Evolutionary conservation across 805 yeast genomes (phyloP), one percentile per base, ranked within the genome.

Genomic region (Ogataea wickerhamii): DNA sequence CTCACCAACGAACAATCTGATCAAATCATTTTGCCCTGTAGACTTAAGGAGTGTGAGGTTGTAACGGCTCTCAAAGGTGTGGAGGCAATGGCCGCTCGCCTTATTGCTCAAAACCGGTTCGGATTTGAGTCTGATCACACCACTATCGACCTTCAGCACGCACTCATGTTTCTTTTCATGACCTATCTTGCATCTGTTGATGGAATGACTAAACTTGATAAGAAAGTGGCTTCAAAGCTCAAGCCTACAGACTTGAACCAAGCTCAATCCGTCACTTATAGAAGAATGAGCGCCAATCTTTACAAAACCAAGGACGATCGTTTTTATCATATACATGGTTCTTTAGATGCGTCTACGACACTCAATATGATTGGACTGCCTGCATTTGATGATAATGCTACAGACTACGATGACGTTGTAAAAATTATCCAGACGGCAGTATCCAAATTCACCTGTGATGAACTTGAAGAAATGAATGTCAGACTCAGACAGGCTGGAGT

Each of bases 341-440:
- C 63, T 6, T 47, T 61, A 28, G 61, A 60, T 19, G 60, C 65
- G 2, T 43, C 56, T 4, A 47, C 56, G 0, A 56, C 64, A 11
- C 47, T 61, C 33, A 52, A 57, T 14, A 56, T 61, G 65, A 53
- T 61, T 27, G 65, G 64, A 1, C 46, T 61, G 7, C 65, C 65
- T 10, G 43, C 56, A 7, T 49, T 39, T 34, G 37, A 48, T n/a
- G 44, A 48, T 7, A 48, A 49, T 13, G 34, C 61, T 18, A 48
- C 49, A 8, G 58, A 53, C 21, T 58, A 60, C 45, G 38, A 46
- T 8, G 55, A 44, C 7, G 49, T 60, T 29, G 53, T 58, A 16
- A 37, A 51, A 10, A 40, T 34, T 19, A 45, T 50, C 29, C 55
- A 55, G 36, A 45, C 31, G 11, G 57, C 50, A 7, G 52, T 57